These are phyloP conservation scores for Blastocystis sp. DNA, from an alignment of 352 stramenopile genomes.

Conservation along the genomic window DNA sequence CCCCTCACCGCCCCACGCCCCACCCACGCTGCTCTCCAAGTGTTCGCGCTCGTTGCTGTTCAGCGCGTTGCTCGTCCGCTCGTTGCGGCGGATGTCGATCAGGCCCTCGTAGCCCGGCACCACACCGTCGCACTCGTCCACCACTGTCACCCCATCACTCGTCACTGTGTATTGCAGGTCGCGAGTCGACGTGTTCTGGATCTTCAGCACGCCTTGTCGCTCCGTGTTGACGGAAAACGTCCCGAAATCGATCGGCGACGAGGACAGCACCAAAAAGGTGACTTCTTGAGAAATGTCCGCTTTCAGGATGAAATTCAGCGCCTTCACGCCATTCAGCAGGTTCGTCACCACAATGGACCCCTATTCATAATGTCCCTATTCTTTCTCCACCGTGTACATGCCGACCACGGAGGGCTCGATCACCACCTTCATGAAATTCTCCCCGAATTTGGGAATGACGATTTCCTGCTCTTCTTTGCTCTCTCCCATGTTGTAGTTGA, in stretches of 20 bases:
- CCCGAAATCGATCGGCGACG: conserved; percentile 14
- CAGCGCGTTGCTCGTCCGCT: not conserved
- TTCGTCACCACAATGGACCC: conserved; percentile 47
- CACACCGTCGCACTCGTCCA: not conserved
- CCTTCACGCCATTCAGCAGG: conserved; percentile 12
- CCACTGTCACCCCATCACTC: not conserved
- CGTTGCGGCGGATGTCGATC: conserved; percentile 14
- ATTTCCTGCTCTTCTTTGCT: conserved; percentile 28
- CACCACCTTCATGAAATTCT: conserved; percentile 11
- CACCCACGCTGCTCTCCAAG: conserved; percentile 47
- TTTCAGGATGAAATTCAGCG: conserved; percentile 54
- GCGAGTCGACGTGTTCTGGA: conserved; percentile 36
- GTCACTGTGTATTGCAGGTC: conserved; percentile 33
- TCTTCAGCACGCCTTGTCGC: conserved; percentile 18
- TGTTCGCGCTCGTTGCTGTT: conserved; percentile 51
- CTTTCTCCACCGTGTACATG: conserved; percentile 1
- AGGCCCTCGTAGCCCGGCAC: not conserved
- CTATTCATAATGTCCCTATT: not conserved
- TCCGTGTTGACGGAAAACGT: conserved; percentile 22
- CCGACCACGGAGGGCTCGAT: conserved; percentile 27
- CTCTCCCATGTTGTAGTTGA: conserved; percentile 55
- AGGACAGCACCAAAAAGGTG: conserved; percentile 9
- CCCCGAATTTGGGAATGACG: not conserved
- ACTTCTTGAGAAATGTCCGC: conserved; percentile 31
- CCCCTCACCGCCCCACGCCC: not conserved